Base-by-base conservation (phyloP, 768 basidiomycete species). In the Fomitopsis pulvina region DNA sequence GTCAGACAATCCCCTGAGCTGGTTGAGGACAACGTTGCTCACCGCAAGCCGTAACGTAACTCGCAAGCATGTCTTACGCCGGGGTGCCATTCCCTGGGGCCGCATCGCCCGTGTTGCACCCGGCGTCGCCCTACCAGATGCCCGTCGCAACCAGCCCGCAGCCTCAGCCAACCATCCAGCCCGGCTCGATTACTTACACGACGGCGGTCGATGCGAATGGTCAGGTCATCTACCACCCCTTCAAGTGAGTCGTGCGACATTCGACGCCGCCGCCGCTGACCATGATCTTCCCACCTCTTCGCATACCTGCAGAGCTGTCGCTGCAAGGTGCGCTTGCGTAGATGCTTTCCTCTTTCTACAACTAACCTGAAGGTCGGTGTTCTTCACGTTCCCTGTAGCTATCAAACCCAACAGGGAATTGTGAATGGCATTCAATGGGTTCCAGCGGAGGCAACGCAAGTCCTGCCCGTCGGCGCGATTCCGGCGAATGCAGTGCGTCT, bases 181-280 rank as follows among this genome's bases (percentile, higher is more conserved):
- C 85, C 28, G 86, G 85, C n/a, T 68, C 84, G 30, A 72, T 84
- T 58, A 87, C 84, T 20, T 89, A 87, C 55, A 85, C 85, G 0
- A 86, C 85, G 10, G 74, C 80, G 1, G 75, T 70, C 0, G 73
- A 73, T 2, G 69, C 77, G 30, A 81, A 88, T 68, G 87, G 87
- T 16, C 71, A 74, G 53, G 48, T 78, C 26, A 61, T 74, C 47
- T 90, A 90, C 62, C 83, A 88, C 59, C 76, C 80, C 11, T 90
- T 87, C 78, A 88, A 71, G 87, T 85, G 59, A 54, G 80, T 67
- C 28, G 30, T 32, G 24, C 51, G 46, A 52, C 46, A 28, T 57
- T 26, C 27, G 32, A 14, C n/a, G 25, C 4, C 24, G n/a, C 34
- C 44, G 37, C 2, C 42, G 40, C 44, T 39, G 52, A 48, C 57